These are phyloP conservation scores for Backusella liffmaniae DNA, from an alignment of 192 early-diverging fungal species.

Conservation along the genomic window DNA sequence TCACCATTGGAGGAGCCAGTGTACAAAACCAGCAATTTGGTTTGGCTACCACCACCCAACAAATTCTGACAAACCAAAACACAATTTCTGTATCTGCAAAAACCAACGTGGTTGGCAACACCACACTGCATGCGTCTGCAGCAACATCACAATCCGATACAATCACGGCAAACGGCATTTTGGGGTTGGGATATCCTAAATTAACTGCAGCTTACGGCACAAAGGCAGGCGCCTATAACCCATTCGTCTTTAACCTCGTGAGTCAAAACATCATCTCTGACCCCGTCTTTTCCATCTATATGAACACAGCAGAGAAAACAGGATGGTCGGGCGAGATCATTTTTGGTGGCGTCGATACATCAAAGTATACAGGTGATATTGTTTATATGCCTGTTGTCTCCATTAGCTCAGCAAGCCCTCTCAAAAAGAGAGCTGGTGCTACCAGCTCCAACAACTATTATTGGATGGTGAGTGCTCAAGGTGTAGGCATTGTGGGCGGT, in stretches of 20 bases:
- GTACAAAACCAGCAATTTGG: slow-evolving; percentile 37
- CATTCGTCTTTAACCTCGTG: slow-evolving; percentile 33
- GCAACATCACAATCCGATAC: neutral
- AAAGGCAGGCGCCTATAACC: slow-evolving; percentile 18
- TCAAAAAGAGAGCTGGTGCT: slow-evolving; percentile 1
- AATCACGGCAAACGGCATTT: slow-evolving; percentile 26
- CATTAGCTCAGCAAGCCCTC: neutral
- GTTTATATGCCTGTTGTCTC: slow-evolving; percentile 42
- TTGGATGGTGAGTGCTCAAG: slow-evolving; percentile 38
- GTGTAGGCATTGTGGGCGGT: slow-evolving; percentile 13
- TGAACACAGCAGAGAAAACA: slow-evolving; percentile 14
- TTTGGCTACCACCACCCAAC: slow-evolving; percentile 14
- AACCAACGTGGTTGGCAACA: neutral
- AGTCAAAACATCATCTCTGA: slow-evolving; percentile 24
- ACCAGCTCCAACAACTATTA: slow-evolving; percentile 17
- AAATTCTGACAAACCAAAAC: slow-evolving; percentile 29
- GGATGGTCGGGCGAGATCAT: slow-evolving; percentile 47
- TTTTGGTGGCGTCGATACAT: slow-evolving; percentile 50
- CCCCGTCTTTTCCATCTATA: slow-evolving; percentile 32
- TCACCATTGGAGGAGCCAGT: slow-evolving; percentile 25
- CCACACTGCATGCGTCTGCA: neutral
- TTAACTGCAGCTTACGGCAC: slow-evolving; percentile 19
- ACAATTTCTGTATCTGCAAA: neutral
- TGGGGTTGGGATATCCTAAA: slow-evolving; percentile 34
- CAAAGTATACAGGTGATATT: slow-evolving; percentile 49